Evolutionary conservation across 2,329 filamentous ascomycete genomes (phyloP).

Genomic region (Phyllosticta paracitricarpa): DNA sequence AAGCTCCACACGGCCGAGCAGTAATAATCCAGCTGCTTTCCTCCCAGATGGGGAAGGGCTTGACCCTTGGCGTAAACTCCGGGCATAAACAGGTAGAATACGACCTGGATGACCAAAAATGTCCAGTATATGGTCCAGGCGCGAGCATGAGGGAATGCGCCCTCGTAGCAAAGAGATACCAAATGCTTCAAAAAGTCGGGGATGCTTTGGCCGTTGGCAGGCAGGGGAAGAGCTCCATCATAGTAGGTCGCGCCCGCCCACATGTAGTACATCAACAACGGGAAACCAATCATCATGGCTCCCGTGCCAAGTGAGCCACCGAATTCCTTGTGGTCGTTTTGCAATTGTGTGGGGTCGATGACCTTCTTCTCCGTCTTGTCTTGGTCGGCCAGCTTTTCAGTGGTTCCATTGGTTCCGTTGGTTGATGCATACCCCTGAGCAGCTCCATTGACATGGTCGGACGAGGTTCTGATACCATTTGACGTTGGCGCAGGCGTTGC

Average conservation of each 20-base stretch:
- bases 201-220: slow-evolving; percentile 54
- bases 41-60: slow-evolving; percentile 69
- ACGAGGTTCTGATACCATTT: neutral
- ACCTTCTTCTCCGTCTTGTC: slow-evolving; percentile 17
- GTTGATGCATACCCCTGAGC: slow-evolving; percentile 21
- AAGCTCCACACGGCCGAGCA: slow-evolving; percentile 84
- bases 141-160: slow-evolving; percentile 70
- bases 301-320: slow-evolving; percentile 73
- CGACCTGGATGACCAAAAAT: slow-evolving; percentile 77
- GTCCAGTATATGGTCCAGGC: slow-evolving; percentile 94
- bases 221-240: slow-evolving; percentile 67
- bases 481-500: slow-evolving; percentile 25
- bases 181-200: slow-evolving; percentile 64
- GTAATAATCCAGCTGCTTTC: slow-evolving; percentile 85
- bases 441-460: slow-evolving; percentile 23
- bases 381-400: slow-evolving; percentile 25
- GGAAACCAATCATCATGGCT: slow-evolving; percentile 85
- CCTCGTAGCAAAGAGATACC: slow-evolving; percentile 62
- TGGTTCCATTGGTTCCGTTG: slow-evolving; percentile 8
- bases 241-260: slow-evolving; percentile 95
- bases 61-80: slow-evolving; percentile 85
- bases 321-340: slow-evolving; percentile 56
- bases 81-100: slow-evolving; percentile 75
- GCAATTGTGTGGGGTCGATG: slow-evolving; percentile 22
- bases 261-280: slow-evolving; percentile 98